These are phyloP conservation scores for Chaetomium strumarium DNA, from an alignment of 2,329 filamentous ascomycete species.

Conservation along the genomic window DNA sequence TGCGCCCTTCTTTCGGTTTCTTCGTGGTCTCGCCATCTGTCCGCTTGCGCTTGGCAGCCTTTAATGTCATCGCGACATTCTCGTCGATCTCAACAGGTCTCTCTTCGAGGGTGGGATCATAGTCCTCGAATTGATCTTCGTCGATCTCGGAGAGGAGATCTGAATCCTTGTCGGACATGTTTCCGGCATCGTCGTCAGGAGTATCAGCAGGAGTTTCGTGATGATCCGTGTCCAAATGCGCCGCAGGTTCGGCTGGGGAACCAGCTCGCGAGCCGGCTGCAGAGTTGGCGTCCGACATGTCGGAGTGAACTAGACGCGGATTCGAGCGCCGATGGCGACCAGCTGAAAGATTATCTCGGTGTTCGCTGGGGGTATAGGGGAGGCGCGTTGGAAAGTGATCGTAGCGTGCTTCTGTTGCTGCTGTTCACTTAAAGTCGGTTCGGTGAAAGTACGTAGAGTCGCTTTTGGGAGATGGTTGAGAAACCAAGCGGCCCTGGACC, in stretches of 20 bases:
- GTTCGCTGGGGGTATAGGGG: too few species aligned
- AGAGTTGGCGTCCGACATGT: slow-evolving; percentile 44
- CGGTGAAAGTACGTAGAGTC: too few species aligned
- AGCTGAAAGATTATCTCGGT: neutral
- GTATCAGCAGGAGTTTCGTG: slow-evolving; percentile 21
- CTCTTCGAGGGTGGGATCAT: slow-evolving; percentile 58
- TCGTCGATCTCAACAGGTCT: slow-evolving; percentile 63
- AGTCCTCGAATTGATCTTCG: slow-evolving; percentile 65
- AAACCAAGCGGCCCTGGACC: too few species aligned
- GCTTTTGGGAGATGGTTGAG: too few species aligned
- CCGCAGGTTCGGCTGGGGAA: slow-evolving; percentile 30
- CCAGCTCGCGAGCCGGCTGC: slow-evolving; percentile 34
- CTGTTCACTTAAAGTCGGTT: too few species aligned
- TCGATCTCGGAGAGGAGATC: slow-evolving; percentile 62
- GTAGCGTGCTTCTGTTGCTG: too few species aligned
- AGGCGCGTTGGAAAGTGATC: too few species aligned
- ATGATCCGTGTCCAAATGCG: slow-evolving; percentile 14
- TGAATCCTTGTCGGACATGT: slow-evolving; percentile 48
- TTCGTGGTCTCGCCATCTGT: slow-evolving; percentile 57
- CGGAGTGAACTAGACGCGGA: slow-evolving; percentile 4
- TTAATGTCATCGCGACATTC: slow-evolving; percentile 56
- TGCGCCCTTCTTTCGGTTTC: slow-evolving; percentile 69
- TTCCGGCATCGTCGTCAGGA: slow-evolving; percentile 23
- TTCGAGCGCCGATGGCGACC: neutral
- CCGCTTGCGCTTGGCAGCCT: slow-evolving; percentile 61